Percentiles rank a stretch among this genome's conserved stretches.
These are phyloP conservation scores for Ophiostoma triangulosporum DNA, from an alignment of 2,329 filamentous ascomycete species.

Conservation along the genomic window DNA sequence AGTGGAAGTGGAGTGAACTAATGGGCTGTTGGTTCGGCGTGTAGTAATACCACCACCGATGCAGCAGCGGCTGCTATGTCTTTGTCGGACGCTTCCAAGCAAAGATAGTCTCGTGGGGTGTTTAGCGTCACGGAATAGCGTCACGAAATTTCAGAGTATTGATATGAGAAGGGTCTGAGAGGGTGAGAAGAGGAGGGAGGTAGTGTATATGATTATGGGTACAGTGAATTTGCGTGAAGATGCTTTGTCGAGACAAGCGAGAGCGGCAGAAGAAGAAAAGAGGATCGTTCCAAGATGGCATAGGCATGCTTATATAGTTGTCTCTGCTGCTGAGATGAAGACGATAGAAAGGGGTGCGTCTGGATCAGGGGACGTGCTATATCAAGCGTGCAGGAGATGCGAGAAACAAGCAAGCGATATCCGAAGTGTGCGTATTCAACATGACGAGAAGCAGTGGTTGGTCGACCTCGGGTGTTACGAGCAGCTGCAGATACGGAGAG, in stretches of 20 bases:
- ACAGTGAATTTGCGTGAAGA: background rate
- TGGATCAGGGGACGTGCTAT: background rate
- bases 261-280: background rate
- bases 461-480: conserved; percentile 4
- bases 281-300: background rate
- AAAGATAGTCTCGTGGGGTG: conserved; percentile 1
- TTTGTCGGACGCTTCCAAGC: conserved; percentile 14
- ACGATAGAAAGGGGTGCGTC: background rate
- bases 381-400: background rate
- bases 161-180: background rate
- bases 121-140: background rate
- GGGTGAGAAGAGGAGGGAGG: background rate
- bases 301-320: background rate
- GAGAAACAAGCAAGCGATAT: background rate
- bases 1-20: background rate
- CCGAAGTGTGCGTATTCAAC: background rate
- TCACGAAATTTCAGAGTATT: background rate
- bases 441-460: conserved; percentile 6
- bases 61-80: conserved; percentile 14
- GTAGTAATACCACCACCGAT: background rate
- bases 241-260: background rate
- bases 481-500: conserved; percentile 2
- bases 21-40: background rate
- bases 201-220: background rate
- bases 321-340: background rate